Percentiles rank a stretch among this genome's conserved stretches.
These are phyloP conservation scores for Zea luxurians DNA, from an alignment of 176 grass and related monocot genomes.

Conservation along the genomic window DNA sequence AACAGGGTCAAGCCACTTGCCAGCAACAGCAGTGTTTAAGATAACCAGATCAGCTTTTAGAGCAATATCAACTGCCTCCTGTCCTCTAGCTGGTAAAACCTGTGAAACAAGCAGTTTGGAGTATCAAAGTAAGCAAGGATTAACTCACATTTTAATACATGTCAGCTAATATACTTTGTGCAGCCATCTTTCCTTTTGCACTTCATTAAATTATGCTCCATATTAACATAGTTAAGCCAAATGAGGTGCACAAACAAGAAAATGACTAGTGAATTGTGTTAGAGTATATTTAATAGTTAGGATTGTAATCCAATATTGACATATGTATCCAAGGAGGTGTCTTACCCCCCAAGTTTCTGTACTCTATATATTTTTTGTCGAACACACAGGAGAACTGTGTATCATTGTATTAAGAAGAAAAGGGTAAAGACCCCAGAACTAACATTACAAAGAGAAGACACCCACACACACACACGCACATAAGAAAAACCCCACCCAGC, in stretches of 20 bases:
- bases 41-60: slow-evolving; percentile 80
- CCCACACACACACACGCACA: no score
- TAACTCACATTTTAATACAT: background rate
- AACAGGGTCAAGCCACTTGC: slow-evolving; percentile 91
- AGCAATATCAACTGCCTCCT: slow-evolving; percentile 70
- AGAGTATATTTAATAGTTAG: background rate
- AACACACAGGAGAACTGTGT: no score
- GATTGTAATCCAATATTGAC: background rate
- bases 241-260: background rate
- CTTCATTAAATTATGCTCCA: slow-evolving; percentile 1
- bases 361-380: no score
- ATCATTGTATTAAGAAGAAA: no score
- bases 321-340: background rate
- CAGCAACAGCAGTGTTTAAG: slow-evolving; percentile 94
- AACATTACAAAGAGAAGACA: no score
- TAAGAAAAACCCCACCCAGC: no score
- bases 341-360: background rate
- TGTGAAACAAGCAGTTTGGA: slow-evolving; percentile 37
- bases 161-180: background rate
- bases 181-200: background rate
- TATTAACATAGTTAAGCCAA: background rate
- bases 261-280: background rate
- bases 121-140: slow-evolving; percentile 22
- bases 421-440: no score
- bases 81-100: slow-evolving; percentile 71